Percentiles rank a stretch among this genome's conserved stretches.
Conservation (phyloP, 805 yeast species). For the Candida boleticola region DNA sequence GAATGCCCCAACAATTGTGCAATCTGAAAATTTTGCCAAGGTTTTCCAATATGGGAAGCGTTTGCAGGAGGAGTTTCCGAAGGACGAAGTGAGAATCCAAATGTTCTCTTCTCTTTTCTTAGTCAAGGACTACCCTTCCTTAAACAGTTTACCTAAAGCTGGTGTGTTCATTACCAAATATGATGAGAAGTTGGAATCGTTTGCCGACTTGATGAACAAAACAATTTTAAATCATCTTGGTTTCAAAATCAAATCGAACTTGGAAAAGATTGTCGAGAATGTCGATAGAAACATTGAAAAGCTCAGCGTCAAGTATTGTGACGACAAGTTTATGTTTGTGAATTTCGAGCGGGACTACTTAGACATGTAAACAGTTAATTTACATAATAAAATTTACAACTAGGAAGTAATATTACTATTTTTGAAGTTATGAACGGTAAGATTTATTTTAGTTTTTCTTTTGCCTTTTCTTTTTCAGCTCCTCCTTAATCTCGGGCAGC, state of each 20-base stretch:
- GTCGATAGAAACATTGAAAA: constrained; percentile 29
- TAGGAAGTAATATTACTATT: background rate
- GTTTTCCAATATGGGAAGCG: constrained; percentile 17
- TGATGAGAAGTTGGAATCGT: constrained; percentile 14
- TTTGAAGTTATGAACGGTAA: background rate
- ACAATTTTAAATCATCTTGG: constrained; percentile 22
- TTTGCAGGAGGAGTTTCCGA: constrained; percentile 16
- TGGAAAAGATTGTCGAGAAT: constrained; percentile 29
- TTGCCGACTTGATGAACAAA: constrained; percentile 23
- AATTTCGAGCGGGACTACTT: constrained; percentile 37
- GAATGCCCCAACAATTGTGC: background rate
- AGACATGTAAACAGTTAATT: constrained; percentile 16
- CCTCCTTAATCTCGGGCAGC: background rate
- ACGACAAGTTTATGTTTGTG: constrained; percentile 33
- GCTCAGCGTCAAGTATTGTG: constrained; percentile 27
- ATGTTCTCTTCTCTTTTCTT: constrained; percentile 22
- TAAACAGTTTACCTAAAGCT: constrained; percentile 21
- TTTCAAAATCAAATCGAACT: constrained; percentile 23
- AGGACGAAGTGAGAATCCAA: constrained; percentile 12
- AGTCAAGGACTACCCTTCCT: constrained; percentile 17
- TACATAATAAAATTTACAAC: background rate
- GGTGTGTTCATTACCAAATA: constrained; percentile 19
- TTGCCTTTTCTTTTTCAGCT: background rate
- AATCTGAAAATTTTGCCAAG: constrained; percentile 14
- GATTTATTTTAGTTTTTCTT: background rate